Evolutionary conservation across 129 eudicot genomes (phyloP).

Genomic region (Rutidosis leptorrhynchoides): DNA sequence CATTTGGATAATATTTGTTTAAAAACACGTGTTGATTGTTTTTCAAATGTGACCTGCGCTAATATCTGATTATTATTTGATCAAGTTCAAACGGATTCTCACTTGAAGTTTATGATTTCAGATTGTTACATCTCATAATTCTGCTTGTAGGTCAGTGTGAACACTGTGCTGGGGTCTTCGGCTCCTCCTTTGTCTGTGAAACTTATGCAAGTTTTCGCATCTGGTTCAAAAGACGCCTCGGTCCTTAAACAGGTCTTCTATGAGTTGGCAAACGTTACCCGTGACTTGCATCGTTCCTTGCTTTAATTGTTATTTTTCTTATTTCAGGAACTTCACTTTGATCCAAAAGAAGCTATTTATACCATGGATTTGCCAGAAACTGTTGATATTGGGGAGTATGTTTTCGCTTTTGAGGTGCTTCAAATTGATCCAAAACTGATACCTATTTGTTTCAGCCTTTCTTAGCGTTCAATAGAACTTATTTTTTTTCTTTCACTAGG

Average conservation of each 20-base stretch:
- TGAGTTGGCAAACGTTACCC: conserved; percentile 11
- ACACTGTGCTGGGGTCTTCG: conserved; percentile 64
- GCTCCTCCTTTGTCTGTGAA: conserved; percentile 74
- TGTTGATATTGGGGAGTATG: conserved; percentile 71
- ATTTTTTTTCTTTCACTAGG: conserved; percentile 38
- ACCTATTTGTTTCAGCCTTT: conserved; percentile 18
- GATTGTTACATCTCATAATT: conserved; percentile 11
- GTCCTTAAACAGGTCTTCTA: conserved; percentile 62
- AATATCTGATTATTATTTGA: neutral
- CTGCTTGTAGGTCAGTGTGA: conserved; percentile 62
- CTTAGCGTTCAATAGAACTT: neutral
- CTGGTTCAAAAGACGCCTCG: conserved; percentile 77
- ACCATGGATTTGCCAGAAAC: conserved; percentile 66
- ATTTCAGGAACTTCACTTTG: conserved; percentile 69
- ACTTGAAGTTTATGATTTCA: conserved; percentile 4
- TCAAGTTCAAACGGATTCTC: neutral
- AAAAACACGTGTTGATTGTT: neutral
- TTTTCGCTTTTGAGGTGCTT: conserved; percentile 74
- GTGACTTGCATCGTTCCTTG: conserved; percentile 3
- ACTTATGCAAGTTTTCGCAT: conserved; percentile 63
- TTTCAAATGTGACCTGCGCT: neutral
- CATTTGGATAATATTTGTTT: neutral
- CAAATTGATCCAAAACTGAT: conserved; percentile 4
- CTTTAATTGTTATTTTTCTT: conserved; percentile 12
- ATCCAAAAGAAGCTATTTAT: conserved; percentile 55